Base-by-base conservation (phyloP, 2,329 filamentous ascomycete species). In the Lanzia echinophila region DNA sequence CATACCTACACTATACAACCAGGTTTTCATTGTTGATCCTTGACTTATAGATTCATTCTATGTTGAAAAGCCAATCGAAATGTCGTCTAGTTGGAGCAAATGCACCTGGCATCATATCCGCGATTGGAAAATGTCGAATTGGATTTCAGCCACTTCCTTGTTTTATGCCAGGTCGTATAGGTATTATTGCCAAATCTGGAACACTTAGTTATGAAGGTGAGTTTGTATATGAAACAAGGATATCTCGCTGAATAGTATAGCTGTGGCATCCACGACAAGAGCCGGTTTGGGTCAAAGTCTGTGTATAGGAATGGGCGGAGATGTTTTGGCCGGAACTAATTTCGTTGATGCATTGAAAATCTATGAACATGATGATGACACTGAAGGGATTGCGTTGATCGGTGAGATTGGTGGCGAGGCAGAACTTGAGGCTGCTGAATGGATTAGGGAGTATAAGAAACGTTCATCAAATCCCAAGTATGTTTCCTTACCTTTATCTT, bases 71-170 rank as follows among this genome's bases (percentile, higher is more conserved):
- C 0, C 86, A 89, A 63, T 85, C 82, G 0, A 83, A 79, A 58
- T 86, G 82, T 3, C 75, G 86, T 48, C 72, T 89, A 0, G 83
- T 89, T 1, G 86, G 86, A 11, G 83, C 86, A 10, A 89, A 89
- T 65, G 83, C 83, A 19, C 85, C 86, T 0, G 86, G 86, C 0
- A 88, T 89, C 54, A 88, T 89, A 57, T 87, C 85, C 19, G 79
- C 85, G 0, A 79, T 84, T 55, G 84, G 84, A 0, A 79, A 77
- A 62, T 88, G 86, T 61, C 76, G 83, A 43, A 83, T 87, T 65
- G 87, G 88, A 0, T 90, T 91, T 65, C 87, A 90, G 67, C 88
- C 88, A 5, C 72, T 91, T 12, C 79, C 84, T 0, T 88, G 83
- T 55, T 91, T 90, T 64, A 73, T 76, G 6, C 79, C 85, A 1